Evolutionary conservation across 1,139 yeast species (phyloP).

Genomic region (Protomyces gravidus): DNA sequence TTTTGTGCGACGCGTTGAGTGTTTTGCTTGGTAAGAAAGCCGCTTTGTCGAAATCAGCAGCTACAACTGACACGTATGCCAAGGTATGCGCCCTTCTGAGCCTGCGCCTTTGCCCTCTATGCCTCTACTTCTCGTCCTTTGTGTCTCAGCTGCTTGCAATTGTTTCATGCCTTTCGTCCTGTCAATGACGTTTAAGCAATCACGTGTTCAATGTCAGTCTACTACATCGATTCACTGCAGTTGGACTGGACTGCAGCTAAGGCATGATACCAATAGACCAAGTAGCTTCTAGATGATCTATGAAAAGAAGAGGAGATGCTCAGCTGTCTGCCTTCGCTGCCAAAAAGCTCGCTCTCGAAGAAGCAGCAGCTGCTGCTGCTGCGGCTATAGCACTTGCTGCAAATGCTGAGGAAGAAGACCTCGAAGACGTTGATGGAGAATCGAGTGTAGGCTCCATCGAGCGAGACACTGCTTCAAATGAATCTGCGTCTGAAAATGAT

Average conservation of each 20-base stretch:
- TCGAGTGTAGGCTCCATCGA: not conserved
- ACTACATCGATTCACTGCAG: too few relatives aligned
- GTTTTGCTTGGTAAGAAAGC: not conserved
- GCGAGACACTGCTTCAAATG: not conserved
- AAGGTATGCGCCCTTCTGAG: too few relatives aligned
- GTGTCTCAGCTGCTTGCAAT: not conserved
- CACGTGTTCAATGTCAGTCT: not conserved
- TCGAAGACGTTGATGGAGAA: not conserved
- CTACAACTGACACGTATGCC: too few relatives aligned
- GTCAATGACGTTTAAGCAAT: not conserved
- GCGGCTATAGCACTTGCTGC: not conserved
- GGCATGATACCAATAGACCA: too few relatives aligned
- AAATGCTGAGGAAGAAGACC: not conserved
- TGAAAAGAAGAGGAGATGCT: slow-evolving; percentile 19
- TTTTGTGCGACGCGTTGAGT: not conserved
- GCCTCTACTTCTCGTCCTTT: not conserved
- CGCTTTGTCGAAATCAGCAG: too few relatives aligned
- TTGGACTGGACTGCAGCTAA: too few relatives aligned
- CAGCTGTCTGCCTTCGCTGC: slow-evolving; percentile 24
- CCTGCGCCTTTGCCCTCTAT: too few relatives aligned
- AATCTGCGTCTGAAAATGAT: not conserved
- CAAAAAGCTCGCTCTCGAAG: not conserved
- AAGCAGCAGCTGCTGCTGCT: slow-evolving; percentile 5
- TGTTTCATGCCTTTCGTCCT: not conserved
- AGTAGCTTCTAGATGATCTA: not conserved